phyloP scores from a whole-genome alignment of 1,284 basidiomycete genomes.

The Chondrostereum purpureum region DNA sequence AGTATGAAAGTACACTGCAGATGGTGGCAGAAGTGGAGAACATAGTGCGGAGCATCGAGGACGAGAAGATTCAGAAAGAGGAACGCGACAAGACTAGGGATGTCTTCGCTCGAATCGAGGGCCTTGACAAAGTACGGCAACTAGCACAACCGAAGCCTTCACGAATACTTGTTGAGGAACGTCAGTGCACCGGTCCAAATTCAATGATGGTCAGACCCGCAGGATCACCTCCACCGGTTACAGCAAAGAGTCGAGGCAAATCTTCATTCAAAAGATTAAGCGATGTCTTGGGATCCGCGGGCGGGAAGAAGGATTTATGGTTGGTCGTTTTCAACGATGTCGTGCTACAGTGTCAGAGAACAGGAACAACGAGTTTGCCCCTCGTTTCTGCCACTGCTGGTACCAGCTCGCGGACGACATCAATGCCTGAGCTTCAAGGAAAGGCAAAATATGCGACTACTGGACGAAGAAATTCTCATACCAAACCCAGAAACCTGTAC shows the following conservation, averaged over 20 bases:
- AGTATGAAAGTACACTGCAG: constrained; percentile 92
- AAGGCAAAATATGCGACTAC: constrained; percentile 77
- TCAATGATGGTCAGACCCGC: constrained; percentile 22
- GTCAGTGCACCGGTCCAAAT: constrained; percentile 35
- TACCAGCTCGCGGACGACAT: constrained; percentile 60
- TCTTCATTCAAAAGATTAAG: constrained; percentile 81
- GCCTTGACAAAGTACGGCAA: constrained; percentile 82
- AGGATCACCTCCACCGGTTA: constrained; percentile 47
- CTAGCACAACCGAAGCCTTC: constrained; percentile 87
- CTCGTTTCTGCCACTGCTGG: constrained; percentile 54
- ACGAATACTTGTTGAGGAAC: constrained; percentile 82
- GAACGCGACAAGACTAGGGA: constrained; percentile 93
- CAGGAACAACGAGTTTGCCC: constrained; percentile 84
- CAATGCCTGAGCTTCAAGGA: constrained; percentile 71
- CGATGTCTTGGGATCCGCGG: constrained; percentile 65
- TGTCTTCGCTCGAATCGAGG: constrained; percentile 92
- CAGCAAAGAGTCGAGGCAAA: constrained; percentile 62
- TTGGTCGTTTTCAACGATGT: constrained; percentile 95
- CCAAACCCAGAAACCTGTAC: constrained; percentile 85
- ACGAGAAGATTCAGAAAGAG: constrained; percentile 95
- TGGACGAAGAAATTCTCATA: constrained; percentile 63
- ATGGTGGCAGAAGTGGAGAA: constrained; percentile 97
- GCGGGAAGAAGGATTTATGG: constrained; percentile 86
- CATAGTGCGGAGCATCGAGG: constrained; percentile 93
- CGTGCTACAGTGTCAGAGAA: constrained; percentile 84